A percentile compares a stretch with the other conserved stretches of the same genome.
phyloP scores from a whole-genome alignment of 2,329 filamentous ascomycete species.

The Dactylonectria macrodidyma region DNA sequence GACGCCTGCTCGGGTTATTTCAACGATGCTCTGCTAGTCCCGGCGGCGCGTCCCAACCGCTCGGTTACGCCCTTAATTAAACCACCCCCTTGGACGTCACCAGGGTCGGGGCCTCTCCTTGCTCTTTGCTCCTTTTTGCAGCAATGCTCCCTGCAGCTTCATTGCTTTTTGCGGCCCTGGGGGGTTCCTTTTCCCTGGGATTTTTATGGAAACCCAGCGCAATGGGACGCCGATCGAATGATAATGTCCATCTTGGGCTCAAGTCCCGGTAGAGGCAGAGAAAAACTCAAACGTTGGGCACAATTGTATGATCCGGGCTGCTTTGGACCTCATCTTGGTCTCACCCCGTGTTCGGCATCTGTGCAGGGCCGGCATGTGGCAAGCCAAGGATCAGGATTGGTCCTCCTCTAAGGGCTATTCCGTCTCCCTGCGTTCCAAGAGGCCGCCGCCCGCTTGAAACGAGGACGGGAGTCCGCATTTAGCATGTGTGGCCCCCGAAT shows the following conservation, averaged over 20 bases:
- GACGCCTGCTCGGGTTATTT: constrained; percentile 21
- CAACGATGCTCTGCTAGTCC: constrained; percentile 7
- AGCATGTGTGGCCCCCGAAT: not conserved
- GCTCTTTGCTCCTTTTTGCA: not conserved
- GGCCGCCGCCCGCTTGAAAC: constrained; percentile 21
- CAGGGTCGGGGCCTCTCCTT: constrained; percentile 2
- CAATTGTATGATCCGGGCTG: constrained; percentile 17
- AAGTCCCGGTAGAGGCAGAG: not conserved
- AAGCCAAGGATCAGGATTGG: constrained; percentile 17
- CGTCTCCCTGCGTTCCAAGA: constrained; percentile 11
- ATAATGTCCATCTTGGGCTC: not conserved
- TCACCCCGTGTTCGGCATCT: constrained; percentile 21
- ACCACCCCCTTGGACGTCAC: constrained; percentile 24
- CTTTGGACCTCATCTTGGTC: constrained; percentile 7
- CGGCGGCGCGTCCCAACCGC: constrained; percentile 40
- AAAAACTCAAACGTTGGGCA: constrained; percentile 33
- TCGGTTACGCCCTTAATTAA: constrained; percentile 47
- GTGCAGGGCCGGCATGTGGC: constrained; percentile 27
- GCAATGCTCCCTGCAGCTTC: constrained; percentile 1
- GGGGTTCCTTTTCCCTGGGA: constrained; percentile 14
- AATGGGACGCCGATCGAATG: constrained; percentile 14
- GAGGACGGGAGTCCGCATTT: not conserved
- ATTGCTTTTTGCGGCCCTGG: constrained; percentile 19
- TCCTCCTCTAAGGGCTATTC: constrained; percentile 5
- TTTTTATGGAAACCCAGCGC: constrained; percentile 1